Evolutionary conservation across 805 yeast genomes (phyloP).

Genomic region (Kazachstania viticola): DNA sequence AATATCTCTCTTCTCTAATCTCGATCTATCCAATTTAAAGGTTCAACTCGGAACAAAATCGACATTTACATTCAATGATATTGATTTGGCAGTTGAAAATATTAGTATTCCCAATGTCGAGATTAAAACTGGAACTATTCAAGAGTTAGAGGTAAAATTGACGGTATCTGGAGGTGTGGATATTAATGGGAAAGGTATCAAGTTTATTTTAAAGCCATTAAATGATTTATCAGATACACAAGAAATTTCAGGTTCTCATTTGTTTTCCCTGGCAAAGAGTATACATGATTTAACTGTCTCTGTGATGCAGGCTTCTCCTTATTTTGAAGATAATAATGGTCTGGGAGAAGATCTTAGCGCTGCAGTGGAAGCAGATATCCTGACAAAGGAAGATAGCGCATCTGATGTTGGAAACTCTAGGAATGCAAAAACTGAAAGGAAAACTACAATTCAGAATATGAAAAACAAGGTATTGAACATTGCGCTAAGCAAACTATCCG

Average conservation of each 20-base stretch:
- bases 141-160: conserved; percentile 43
- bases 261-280: conserved; percentile 54
- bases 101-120: conserved; percentile 53
- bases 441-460: conserved; percentile 36
- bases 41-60: conserved; percentile 57
- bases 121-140: conserved; percentile 50
- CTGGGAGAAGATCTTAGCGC: no score
- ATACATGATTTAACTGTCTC: conserved; percentile 61
- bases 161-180: conserved; percentile 63
- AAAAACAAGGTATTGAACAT: conserved; percentile 56
- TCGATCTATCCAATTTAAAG: conserved; percentile 72
- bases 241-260: conserved; percentile 10
- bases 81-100: conserved; percentile 62
- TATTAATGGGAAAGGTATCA: conserved; percentile 45
- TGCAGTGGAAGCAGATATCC: no score
- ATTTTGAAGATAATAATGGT: conserved; percentile 2
- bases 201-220: conserved; percentile 22
- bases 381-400: no score
- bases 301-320: conserved; percentile 27
- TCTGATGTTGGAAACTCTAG: no score
- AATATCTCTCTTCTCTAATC: conserved; percentile 67
- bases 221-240: conserved; percentile 17
- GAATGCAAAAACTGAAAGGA: no score
- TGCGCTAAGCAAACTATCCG: conserved; percentile 49
- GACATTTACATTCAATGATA: conserved; percentile 42